Evolutionary conservation across 2,329 filamentous ascomycete species (phyloP), one percentile per base, ranked within the genome.

Genomic region (Aspergillus phoenicis): DNA sequence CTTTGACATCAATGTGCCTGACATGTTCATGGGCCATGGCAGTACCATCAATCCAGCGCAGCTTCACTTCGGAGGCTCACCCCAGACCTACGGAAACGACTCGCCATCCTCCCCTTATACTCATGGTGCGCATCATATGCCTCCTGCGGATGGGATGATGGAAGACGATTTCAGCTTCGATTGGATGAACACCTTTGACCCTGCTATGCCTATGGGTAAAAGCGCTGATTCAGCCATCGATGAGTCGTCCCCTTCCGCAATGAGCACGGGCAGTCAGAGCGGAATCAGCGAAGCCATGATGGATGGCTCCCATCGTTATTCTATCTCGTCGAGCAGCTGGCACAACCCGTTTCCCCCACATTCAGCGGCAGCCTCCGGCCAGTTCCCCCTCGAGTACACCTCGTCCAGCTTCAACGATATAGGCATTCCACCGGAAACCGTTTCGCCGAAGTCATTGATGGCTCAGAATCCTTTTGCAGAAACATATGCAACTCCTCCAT

Each of bases 251-350:
- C 95, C 95, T 15, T 98, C 95, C 8, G 93, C 93, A 51, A 94
- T 98, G 75, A 98, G 94, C 80, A 96, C 91, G 47, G 91, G 91
- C 61, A 98, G 93, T 77, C 93, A 96, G 72, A 94, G 91, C 74
- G 75, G 75, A 10, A 75, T 76, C 52, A 96, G 91, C 77, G 95
- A 98, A 74, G 87, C 93, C 62, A 93, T 97, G 89, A 83, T 95
- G 60, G 93, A 97, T 76, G 91, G 91, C 5, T 73, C 73, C 39
- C 89, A 88, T 75, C 87, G 89, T 66, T 82, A 84, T 43, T 81
- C 84, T 60, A 78, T 82, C 20, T 78, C 81, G 2, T 80, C 81
- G 4, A 80, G 82, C 66, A 84, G 85, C 80, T 92, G 90, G 88
- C 86, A 89, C 70, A 83, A 85, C 54, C 83, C 87, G 41, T 81